Conservation (phyloP, 176 grass and related monocot species). For the Hsuehochloa calcarea region DNA sequence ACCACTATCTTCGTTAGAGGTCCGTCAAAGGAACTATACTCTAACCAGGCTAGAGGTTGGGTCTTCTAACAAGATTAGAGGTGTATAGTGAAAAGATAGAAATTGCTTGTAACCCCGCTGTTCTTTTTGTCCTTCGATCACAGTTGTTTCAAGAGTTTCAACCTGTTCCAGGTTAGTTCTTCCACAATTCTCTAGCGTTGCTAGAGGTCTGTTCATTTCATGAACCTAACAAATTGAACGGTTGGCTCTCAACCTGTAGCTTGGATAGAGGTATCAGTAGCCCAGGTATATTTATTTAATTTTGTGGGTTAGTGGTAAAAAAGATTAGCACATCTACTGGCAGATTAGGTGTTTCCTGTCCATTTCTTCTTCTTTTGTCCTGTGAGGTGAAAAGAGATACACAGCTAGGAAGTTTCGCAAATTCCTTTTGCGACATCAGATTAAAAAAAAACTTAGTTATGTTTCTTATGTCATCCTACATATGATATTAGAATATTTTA, state of each 20-base stretch:
- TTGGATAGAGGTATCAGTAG: neutral
- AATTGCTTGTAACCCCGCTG: neutral
- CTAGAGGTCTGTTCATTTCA: neutral
- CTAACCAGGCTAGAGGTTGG: slow-evolving; percentile 39
- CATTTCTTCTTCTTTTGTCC: neutral
- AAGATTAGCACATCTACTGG: neutral
- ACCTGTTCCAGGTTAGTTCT: slow-evolving; percentile 13
- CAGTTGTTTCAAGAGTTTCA: slow-evolving; percentile 19
- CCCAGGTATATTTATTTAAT: neutral
- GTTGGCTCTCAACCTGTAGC: neutral
- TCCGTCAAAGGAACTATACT: slow-evolving; percentile 22
- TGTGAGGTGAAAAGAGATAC: neutral
- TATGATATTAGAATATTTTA: neutral
- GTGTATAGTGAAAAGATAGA: neutral
- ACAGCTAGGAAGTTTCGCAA: neutral
- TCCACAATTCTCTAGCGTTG: neutral
- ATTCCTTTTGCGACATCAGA: neutral
- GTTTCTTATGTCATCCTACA: neutral
- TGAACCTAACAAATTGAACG: neutral
- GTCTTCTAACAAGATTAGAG: slow-evolving; percentile 22
- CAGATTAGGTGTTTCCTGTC: neutral
- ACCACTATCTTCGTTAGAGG: slow-evolving; percentile 26
- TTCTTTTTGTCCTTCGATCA: slow-evolving; percentile 1
- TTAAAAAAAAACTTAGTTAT: neutral
- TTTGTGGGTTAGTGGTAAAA: neutral